Evolutionary conservation across 2,329 filamentous ascomycete species (phyloP), one percentile per base, ranked within the genome.

Genomic region (Torrubiella hemipterigena): DNA sequence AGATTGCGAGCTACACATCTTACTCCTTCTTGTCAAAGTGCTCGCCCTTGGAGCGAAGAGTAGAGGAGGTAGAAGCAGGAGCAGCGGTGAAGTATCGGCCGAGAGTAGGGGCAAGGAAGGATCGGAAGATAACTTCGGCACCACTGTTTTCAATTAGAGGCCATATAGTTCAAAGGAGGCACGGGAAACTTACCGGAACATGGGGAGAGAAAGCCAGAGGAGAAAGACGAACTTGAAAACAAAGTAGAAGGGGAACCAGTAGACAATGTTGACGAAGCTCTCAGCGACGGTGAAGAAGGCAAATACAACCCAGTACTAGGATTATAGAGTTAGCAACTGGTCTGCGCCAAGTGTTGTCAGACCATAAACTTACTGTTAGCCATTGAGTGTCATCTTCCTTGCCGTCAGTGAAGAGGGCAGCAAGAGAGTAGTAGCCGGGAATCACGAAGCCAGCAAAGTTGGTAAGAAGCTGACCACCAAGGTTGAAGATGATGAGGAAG

Each of bases 231-330:
- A 95, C 75, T 98, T 98, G 81, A 98, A 96, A 56, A 87, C 89
- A 65, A 84, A 98, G 81, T 98, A 98, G 69, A 98, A 98, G 54
- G 91, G 81, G 69, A 93, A 85, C 83, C 83, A 93, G 73, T 91
- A 91, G 41, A 89, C 81, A 41, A 85, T 81, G 61, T 72, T 86
- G 51, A 93, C 63, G 39, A 81, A 70, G 58, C 81, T 86, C 71
- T 93, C 84, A 47, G 85, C 54, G 30, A 91, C 81, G 39, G 80
- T 86, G 61, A 91, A 75, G 61, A 83, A 79, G 33, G 82, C 66
- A 52, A 83, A 91, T 39, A 84, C 80, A 37, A 93, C 81, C 83
- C 83, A 93, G 68, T 93, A 93, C 78, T 83, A 30, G 12, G n/a
- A 45, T 12, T 24, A 17, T 14, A 23, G 25, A 36, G 47, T 65